Evolutionary conservation across 768 basidiomycete genomes (phyloP).

Genomic region (Panaeolus papilionaceus): DNA sequence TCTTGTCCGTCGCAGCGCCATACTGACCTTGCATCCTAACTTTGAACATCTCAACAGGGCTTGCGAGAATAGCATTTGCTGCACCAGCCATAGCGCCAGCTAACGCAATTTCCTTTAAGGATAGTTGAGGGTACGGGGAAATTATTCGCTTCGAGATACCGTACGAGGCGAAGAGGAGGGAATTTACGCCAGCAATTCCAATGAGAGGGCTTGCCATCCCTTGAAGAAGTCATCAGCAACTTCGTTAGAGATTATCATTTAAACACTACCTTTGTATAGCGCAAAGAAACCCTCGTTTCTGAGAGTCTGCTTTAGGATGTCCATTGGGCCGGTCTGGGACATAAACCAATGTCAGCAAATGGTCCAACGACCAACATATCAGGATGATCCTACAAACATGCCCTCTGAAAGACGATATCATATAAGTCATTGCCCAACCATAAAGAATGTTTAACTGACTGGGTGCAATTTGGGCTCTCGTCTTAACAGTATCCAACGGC

Average conservation of each 20-base stretch:
- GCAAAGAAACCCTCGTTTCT: conserved; percentile 92
- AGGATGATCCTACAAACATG: conserved; percentile 76
- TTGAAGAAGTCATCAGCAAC: conserved; percentile 31
- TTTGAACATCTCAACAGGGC: conserved; percentile 99
- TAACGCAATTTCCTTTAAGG: conserved; percentile 76
- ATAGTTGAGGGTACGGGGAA: conserved; percentile 87
- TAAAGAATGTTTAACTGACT: conserved; percentile 50
- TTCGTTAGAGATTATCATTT: background rate
- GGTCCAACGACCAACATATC: background rate
- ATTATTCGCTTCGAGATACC: conserved; percentile 80
- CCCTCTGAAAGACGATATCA: conserved; percentile 54
- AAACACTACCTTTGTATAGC: conserved; percentile 82
- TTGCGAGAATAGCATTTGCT: conserved; percentile 87
- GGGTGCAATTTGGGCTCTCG: conserved; percentile 85
- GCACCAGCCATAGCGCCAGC: conserved; percentile 96
- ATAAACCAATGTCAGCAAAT: background rate
- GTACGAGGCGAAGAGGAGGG: conserved; percentile 92
- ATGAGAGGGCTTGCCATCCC: conserved; percentile 92
- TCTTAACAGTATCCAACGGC: conserved; percentile 88
- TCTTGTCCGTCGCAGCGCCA: conserved; percentile 80
- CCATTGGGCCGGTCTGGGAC: conserved; percentile 88
- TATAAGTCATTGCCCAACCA: conserved; percentile 13
- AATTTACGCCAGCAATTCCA: conserved; percentile 96
- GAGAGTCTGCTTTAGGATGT: conserved; percentile 83
- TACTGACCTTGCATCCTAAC: conserved; percentile 98